Evolutionary conservation across 1,284 basidiomycete genomes (phyloP), one percentile per base, ranked within the genome.

Genomic region (Ceratobasidium sp.): DNA sequence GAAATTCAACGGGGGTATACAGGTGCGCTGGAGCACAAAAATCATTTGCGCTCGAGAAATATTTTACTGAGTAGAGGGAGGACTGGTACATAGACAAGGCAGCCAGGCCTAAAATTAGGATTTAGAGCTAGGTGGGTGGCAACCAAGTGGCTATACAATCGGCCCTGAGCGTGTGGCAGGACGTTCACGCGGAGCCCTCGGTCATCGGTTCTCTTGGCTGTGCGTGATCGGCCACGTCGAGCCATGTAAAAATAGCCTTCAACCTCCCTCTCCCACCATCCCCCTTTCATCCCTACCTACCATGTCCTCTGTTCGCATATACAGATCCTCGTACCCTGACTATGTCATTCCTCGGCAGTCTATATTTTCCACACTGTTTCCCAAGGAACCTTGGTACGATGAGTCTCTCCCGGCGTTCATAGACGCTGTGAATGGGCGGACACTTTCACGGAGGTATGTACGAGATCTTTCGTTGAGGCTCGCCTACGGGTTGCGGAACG

Each of bases 391-490:
- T 68, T 63, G 71, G 15, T 89, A 86, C 80, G 86, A 87, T 0
- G 87, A 83, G 0, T 81, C 84, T 3, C 81, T 84, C 1, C 87
- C 88, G 6, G 93, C 93, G 0, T 94, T 91, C 83, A 88, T 94
- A 73, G 94, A 95, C 81, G 91, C 91, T 0, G 84, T 85, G 0
- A 89, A 92, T 0, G 92, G 90, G 0, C 85, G 87, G 0, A 86
- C 86, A 1, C 80, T 95, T 44, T 88, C 92, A 0, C 89, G 94
- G 18, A 88, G 82, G 0, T 87, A 89, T 42, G 84, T 93, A 28
- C 89, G 88, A 39, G 84, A 88, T 26, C 84, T 90, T 18, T 87
- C 92, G 0, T 86, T 93, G 12, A 86, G 88, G 1, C 85, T 94
- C n/a, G 91, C 85, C 0, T 86, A 87, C 80, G 91, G 91, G 0